Evolutionary conservation across 768 basidiomycete species (phyloP), one percentile per base, ranked within the genome.

Genomic region (Mycena galericulata): DNA sequence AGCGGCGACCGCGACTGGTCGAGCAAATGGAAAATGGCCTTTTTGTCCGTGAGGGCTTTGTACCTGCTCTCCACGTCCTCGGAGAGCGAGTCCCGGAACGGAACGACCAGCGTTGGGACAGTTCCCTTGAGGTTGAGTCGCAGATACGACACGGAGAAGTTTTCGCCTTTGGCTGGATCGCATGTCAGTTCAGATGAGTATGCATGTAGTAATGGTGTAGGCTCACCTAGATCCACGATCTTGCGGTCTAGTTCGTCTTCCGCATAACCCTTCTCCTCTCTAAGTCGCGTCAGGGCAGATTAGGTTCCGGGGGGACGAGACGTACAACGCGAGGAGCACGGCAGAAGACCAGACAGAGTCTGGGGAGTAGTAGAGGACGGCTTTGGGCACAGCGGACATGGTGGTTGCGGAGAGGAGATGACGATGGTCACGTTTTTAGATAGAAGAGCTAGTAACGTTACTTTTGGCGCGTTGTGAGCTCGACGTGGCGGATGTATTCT

Each of bases 81-180:
- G 0, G 85, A 79, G 11, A 95, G 84, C 5, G 93, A 92, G 70
- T 92, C 90, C 70, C 89, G 80, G 14, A 95, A 82, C 0, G 95
- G 95, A n/a, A 96, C 95, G 29, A 96, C 89, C 56, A 96, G 80
- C 3, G 92, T 92, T 14, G 95, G 95, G 5, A 96, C 86, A 26
- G 91, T 93, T 9, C 93, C 95, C 76, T 91, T 89, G 50, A 89
- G 84, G 76, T 93, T 96, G 76, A 97, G 81, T 58, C 94, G 89
- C 68, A 93, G 84, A 77, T 91, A 95, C 0, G 92, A 80, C 11
- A 91, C 89, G 26, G 87, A 83, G 75, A 90, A 94, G 76, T 95
- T 94, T 77, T 94, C 92, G 65, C 93, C 95, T 74, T 88, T 92
- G 70, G 80, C 93, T 94, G 73, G 54, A 49, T 12, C 32, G n/a